phyloP scores from a whole-genome alignment of 2,329 filamentous ascomycete species.

The Lecanicillium sp. region DNA sequence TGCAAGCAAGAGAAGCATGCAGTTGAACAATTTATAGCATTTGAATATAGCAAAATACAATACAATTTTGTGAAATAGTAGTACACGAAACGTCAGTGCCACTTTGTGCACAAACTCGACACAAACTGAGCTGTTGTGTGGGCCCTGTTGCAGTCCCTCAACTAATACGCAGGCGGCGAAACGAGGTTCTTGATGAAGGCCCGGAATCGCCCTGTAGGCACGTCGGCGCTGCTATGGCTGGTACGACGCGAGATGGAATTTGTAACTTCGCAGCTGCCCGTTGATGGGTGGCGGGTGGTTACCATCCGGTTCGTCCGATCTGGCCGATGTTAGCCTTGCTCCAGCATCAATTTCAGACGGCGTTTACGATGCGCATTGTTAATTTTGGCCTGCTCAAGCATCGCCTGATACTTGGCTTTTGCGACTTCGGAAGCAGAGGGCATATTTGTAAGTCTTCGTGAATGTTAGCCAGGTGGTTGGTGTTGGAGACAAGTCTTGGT shows the following conservation, averaged over 20 bases:
- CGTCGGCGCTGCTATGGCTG: conserved; percentile 13
- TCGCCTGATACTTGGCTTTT: conserved; percentile 11
- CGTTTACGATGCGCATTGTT: conserved; percentile 13
- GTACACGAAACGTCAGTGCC: too few species aligned
- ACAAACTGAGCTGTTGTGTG: too few species aligned
- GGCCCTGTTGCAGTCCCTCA: too few species aligned
- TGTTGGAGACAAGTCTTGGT: too few species aligned
- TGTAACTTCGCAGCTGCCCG: conserved; percentile 13
- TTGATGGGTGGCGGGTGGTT: conserved; percentile 14
- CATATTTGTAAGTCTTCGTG: conserved; percentile 7
- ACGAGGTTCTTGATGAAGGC: conserved; percentile 14
- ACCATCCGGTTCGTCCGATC: conserved; percentile 14
- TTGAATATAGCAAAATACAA: too few species aligned
- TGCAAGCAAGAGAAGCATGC: too few species aligned
- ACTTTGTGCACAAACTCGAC: background rate
- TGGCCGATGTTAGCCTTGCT: background rate
- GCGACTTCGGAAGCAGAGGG: conserved; percentile 1
- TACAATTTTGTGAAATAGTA: too few species aligned
- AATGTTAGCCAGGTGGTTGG: too few species aligned
- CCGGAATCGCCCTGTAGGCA: conserved; percentile 11
- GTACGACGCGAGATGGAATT: conserved; percentile 15
- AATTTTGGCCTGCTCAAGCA: conserved; percentile 13
- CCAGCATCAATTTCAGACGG: background rate
- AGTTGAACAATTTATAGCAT: too few species aligned
- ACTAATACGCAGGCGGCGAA: conserved; percentile 14